Evolutionary conservation across 2,329 filamentous ascomycete genomes (phyloP).

Genomic region (Colletotrichum sp.): DNA sequence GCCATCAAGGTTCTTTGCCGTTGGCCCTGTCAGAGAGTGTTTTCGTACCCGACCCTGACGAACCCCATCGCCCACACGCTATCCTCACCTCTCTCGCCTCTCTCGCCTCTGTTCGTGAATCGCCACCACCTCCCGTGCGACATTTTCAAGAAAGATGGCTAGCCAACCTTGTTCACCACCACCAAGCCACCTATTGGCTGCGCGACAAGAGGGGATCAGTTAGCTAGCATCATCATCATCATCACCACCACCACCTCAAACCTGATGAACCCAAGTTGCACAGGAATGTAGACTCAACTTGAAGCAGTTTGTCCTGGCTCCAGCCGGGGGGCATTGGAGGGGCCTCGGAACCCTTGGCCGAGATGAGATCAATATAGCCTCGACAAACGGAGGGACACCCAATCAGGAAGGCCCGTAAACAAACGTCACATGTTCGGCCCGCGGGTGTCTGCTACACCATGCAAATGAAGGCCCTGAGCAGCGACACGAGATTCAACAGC

Average conservation of each 20-base stretch:
- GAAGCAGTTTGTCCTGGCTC: neutral
- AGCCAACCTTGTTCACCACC: neutral
- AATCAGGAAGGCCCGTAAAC: neutral
- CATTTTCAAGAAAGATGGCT: neutral
- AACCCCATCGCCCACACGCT: neutral
- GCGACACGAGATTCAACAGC: neutral
- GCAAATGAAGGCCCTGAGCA: neutral
- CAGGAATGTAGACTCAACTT: neutral
- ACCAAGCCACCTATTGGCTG: neutral
- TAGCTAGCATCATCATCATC: neutral
- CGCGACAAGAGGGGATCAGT: neutral
- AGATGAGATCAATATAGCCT: constrained; percentile 14
- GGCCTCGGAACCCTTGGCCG: neutral
- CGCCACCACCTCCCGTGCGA: neutral
- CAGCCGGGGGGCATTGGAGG: neutral
- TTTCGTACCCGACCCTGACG: neutral
- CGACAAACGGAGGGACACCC: neutral
- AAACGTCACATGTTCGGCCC: neutral
- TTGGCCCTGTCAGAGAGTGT: neutral
- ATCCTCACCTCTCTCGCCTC: neutral
- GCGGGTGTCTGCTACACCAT: neutral
- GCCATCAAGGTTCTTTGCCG: constrained; percentile 8
- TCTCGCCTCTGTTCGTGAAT: neutral
- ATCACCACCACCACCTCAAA: neutral
- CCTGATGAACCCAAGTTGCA: neutral